Evolutionary conservation across 78 protist species (phyloP), one percentile per base, ranked within the genome.

Genomic region (Pigoraptor vietnamica): DNA sequence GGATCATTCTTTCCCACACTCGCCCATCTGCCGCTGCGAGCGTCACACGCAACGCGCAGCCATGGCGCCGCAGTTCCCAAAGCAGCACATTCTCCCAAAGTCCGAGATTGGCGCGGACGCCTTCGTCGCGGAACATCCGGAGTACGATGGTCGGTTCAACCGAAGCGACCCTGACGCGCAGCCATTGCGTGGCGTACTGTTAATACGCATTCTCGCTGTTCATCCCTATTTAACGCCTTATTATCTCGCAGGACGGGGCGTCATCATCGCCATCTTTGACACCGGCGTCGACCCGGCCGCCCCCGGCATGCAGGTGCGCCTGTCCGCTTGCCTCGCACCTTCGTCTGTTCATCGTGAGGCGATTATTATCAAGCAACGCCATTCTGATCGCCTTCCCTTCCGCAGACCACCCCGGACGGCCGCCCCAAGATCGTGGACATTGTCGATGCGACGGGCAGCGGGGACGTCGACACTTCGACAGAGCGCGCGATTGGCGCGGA

Each of bases 201-300:
- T n/a, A n/a, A n/a, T n/a, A n/a, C n/a, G n/a, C n/a, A n/a, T n/a
- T n/a, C n/a, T n/a, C n/a, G n/a, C n/a, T n/a, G n/a, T n/a, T n/a
- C n/a, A n/a, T n/a, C n/a, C n/a, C n/a, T n/a, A n/a, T n/a, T n/a
- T n/a, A n/a, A n/a, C n/a, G n/a, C n/a, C n/a, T n/a, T n/a, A n/a
- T n/a, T n/a, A n/a, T n/a, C n/a, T n/a, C n/a, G n/a, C n/a, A n/a
- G n/a, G n/a, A n/a, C 37, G 56, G 29, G 91, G 56, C 37, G 93
- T 34, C 29, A 39, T 91, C 36, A 93, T 95, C 33, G 96, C 93
- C 79, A 82, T 93, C 39, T 89, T 95, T 82, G 95, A 95, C 39
- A 91, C 94, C 29, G 96, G 97, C 34, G 94, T 93, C 36, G 98
- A 95, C 86, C 97, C 95, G 21, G 96, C 90, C 6, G 98, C 97